A percentile compares a stretch with the other conserved stretches of the same genome.
Evolutionary conservation across 257 asterid genomes (phyloP).

Genomic region (Solanum rostratum): DNA sequence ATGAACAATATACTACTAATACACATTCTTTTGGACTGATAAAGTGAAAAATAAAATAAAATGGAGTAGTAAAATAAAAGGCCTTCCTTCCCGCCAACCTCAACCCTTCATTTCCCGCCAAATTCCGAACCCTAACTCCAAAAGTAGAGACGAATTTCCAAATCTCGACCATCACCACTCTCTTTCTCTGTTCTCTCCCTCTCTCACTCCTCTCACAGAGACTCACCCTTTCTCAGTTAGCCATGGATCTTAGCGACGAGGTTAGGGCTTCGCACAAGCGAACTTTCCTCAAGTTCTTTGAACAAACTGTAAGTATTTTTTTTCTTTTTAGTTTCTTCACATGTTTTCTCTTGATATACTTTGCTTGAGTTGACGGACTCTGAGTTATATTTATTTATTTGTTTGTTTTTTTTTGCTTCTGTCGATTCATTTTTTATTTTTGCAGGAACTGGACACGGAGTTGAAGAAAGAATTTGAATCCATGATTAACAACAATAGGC

Average conservation of each 20-base stretch:
- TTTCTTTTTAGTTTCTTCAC: neutral
- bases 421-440: neutral
- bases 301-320: conserved; percentile 44
- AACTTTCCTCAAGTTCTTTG: conserved; percentile 79
- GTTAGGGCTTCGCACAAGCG: conserved; percentile 72
- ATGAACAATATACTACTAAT: neutral
- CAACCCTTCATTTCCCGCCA: conserved; percentile 39
- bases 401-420: neutral
- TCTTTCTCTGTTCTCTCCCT: neutral
- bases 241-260: conserved; percentile 87
- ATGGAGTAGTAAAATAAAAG: neutral
- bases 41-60: neutral
- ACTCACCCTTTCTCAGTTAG: neutral
- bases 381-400: neutral
- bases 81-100: conserved; percentile 41
- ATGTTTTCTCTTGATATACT: neutral
- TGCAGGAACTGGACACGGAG: conserved; percentile 54
- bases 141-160: neutral
- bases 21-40: neutral
- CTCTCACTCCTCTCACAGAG: neutral
- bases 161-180: neutral
- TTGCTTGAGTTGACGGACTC: neutral
- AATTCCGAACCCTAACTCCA: conserved; percentile 14
- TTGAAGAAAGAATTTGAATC: conserved; percentile 42
- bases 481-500: conserved; percentile 63